Evolutionary conservation across 2,329 filamentous ascomycete species (phyloP).

Genomic region (Penicillium polonicum): DNA sequence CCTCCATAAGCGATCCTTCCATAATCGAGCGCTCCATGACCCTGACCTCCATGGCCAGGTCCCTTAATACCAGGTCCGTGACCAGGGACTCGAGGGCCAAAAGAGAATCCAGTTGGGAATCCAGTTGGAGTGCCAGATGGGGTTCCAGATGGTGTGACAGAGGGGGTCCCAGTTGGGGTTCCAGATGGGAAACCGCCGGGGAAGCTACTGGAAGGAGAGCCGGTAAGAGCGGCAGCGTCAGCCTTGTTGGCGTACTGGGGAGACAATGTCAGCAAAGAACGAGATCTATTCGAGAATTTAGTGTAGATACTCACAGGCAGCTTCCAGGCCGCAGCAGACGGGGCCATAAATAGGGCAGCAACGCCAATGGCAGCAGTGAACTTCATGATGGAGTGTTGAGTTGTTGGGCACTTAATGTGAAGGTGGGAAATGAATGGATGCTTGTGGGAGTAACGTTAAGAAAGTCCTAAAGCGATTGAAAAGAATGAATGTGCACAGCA

Average conservation of each 20-base stretch:
- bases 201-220: background rate
- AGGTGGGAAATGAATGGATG: conserved; percentile 15
- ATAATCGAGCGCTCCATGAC: background rate
- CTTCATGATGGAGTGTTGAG: conserved; percentile 29
- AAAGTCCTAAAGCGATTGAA: conserved; percentile 16
- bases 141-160: background rate
- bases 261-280: background rate
- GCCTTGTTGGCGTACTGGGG: conserved; percentile 7
- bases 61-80: background rate
- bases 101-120: background rate
- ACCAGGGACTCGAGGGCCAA: background rate
- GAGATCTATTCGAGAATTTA: background rate
- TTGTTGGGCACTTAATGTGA: background rate
- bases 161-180: background rate
- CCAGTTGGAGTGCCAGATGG: background rate
- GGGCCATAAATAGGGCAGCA: conserved; percentile 25
- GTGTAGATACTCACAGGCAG: conserved; percentile 11
- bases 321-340: conserved; percentile 21
- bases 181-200: conserved; percentile 1
- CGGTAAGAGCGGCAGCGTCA: conserved; percentile 11
- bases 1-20: too few species aligned
- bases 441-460: conserved; percentile 12
- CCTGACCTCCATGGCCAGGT: background rate
- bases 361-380: conserved; percentile 26
- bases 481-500: conserved; percentile 29